Evolutionary conservation across 2,329 filamentous ascomycete genomes (phyloP), one percentile per base, ranked within the genome.

Genomic region (Escovopsis weberi): DNA sequence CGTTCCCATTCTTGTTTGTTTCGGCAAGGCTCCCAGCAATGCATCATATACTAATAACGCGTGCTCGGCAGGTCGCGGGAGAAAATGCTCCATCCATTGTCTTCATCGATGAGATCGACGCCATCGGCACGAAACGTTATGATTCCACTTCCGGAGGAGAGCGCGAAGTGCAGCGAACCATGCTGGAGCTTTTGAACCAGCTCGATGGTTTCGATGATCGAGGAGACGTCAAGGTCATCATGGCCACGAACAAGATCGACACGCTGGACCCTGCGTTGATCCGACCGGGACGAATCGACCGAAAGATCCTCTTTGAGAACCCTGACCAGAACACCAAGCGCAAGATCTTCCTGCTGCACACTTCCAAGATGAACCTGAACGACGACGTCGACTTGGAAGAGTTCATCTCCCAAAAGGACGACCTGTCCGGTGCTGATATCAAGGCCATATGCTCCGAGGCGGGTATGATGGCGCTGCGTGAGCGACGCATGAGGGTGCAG

Each of bases 191-290:
- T 43, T 80, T 98, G 36, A 98, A 98, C 66, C 91, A 98, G 68
- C 80, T 98, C 8, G 91, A 98, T 60, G 91, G 91, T 55, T 98
- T 98, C 66, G 91, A 98, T 59, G 93, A 98, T 63, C 85, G 91
- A 47, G 93, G 91, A 53, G 91, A 98, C 59, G 89, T 98, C 65
- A 98, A 98, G 72, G 91, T 98, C 48, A 89, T 98, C 63, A 96
- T 98, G 88, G 93, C 91, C 11, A 98, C 91, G 52, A 98, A 98
- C 79, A 98, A 98, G 77, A 98, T 98, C 53, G 93, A 98, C 53
- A 94, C 86, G 4, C 74, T 98, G 26, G 93, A 98, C 58, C 91
- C 91, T 43, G 91, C 91, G 15, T 72, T 98, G 53, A 98, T 98
- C 59, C 82, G 91, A 52, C 91, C 91, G 37, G 91, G 91, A 50